Percentiles rank a stretch among this genome's conserved stretches.
Evolutionary conservation across 2,329 filamentous ascomycete genomes (phyloP).

Genomic region (Ceratocystis cubensis): DNA sequence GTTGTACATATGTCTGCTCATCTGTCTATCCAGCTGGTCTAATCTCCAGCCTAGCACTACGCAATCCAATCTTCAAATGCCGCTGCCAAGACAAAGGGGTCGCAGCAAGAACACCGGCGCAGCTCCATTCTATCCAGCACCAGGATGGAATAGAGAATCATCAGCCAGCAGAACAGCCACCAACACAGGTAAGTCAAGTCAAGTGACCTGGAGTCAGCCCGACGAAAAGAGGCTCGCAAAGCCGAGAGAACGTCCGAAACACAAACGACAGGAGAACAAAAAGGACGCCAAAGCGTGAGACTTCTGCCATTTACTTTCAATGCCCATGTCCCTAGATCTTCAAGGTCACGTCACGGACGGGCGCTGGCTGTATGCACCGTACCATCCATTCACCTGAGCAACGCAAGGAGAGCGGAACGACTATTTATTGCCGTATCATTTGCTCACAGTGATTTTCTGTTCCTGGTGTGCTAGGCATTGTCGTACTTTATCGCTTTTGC

Average conservation of each 20-base stretch:
- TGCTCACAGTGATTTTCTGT: not conserved
- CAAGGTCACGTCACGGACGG: no score
- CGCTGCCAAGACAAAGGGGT: not conserved
- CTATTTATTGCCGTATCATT: not conserved
- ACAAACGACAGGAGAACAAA: not conserved
- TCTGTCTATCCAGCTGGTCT: no score
- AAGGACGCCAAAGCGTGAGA: no score
- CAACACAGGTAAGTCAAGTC: not conserved
- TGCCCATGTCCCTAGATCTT: no score
- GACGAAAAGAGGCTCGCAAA: not conserved
- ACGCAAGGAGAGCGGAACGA: no score
- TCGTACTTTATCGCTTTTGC: not conserved
- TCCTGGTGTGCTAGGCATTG: not conserved
- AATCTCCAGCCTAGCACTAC: not conserved
- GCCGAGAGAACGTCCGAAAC: not conserved
- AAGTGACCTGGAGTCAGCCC: not conserved
- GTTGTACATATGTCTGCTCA: no score
- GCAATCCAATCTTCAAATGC: not conserved
- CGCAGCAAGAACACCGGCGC: not conserved
- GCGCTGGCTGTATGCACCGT: no score
- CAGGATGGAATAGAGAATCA: not conserved
- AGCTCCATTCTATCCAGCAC: not conserved
- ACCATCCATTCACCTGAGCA: no score
- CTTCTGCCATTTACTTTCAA: no score
- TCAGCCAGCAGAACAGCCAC: not conserved